A percentile compares a stretch with the other conserved stretches of the same genome.
Evolutionary conservation across 2,329 filamentous ascomycete genomes (phyloP).

Genomic region (Neonectria hederae): DNA sequence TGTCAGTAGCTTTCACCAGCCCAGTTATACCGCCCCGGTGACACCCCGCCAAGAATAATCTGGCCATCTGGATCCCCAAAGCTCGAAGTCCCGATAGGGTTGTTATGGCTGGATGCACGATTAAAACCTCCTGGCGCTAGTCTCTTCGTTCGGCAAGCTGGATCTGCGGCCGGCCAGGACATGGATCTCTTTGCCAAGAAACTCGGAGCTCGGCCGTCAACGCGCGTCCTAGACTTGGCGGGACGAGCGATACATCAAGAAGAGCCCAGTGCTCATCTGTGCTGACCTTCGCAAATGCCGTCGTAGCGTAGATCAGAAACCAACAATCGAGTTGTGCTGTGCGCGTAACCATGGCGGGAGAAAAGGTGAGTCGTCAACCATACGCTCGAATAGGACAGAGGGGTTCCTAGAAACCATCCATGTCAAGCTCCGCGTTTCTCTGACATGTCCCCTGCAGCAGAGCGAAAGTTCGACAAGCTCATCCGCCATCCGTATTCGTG

Average conservation of each 20-base stretch:
- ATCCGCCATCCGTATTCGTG: conserved; percentile 54
- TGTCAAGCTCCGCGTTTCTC: conserved; percentile 22
- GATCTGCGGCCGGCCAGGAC: conserved; percentile 42
- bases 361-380: conserved; percentile 41
- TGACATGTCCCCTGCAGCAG: conserved; percentile 39
- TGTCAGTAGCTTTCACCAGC: conserved; percentile 12
- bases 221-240: conserved; percentile 44
- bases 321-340: conserved; percentile 34
- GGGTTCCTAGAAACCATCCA: conserved; percentile 19
- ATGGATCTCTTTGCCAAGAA: conserved; percentile 42
- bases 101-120: conserved; percentile 39
- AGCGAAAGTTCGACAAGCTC: conserved; percentile 44
- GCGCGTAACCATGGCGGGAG: conserved; percentile 40
- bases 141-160: conserved; percentile 39
- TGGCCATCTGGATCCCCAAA: conserved; percentile 17
- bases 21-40: conserved; percentile 14
- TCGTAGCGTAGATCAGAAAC: conserved; percentile 37
- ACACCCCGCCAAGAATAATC: conserved; percentile 24
- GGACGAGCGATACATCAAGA: conserved; percentile 40
- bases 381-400: conserved; percentile 15
- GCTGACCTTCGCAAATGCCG: conserved; percentile 34
- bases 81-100: conserved; percentile 40
- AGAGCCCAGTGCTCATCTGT: conserved; percentile 39
- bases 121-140: conserved; percentile 42
- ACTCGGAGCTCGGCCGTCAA: conserved; percentile 43